Evolutionary conservation across 192 early-diverging fungal species (phyloP).

Genomic region (Oehlia diaphana): DNA sequence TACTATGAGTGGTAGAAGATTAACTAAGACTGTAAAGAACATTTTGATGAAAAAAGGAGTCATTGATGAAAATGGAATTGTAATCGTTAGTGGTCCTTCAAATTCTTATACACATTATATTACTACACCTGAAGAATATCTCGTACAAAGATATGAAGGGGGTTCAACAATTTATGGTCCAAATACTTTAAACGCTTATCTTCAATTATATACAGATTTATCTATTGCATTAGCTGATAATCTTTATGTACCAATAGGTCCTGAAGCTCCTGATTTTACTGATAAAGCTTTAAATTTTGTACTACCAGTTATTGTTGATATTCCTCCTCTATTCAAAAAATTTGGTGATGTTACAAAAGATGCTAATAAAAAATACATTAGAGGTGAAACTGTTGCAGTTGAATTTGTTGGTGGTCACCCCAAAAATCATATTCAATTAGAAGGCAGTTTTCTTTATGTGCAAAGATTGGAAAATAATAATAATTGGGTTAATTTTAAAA

Average conservation of each 20-base stretch:
- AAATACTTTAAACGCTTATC: constrained; percentile 55
- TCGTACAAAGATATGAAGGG: constrained; percentile 63
- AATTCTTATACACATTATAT: constrained; percentile 39
- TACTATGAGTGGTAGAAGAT: constrained; percentile 61
- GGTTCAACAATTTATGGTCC: constrained; percentile 61
- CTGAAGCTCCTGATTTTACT: constrained; percentile 10
- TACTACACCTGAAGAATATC: constrained; percentile 61
- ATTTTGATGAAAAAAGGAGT: constrained; percentile 39
- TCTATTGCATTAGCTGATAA: constrained; percentile 44
- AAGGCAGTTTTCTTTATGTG: constrained; percentile 34
- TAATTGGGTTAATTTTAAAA: constrained; percentile 31
- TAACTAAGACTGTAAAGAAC: constrained; percentile 26
- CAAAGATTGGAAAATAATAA: constrained; percentile 1
- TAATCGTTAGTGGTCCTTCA: constrained; percentile 53
- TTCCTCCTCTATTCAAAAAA: constrained; percentile 18
- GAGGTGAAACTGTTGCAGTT: not conserved
- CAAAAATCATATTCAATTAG: constrained; percentile 28
- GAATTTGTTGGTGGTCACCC: constrained; percentile 40
- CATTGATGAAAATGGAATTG: constrained; percentile 39
- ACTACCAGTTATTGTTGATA: constrained; percentile 22
- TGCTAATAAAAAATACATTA: not conserved
- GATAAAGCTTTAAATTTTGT: constrained; percentile 9
- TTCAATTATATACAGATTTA: constrained; percentile 50
- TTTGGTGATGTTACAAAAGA: constrained; percentile 36
- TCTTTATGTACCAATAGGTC: not conserved